Conservation (phyloP, 2,329 filamentous ascomycete genomes). For the Xenosphaeropsis pyriputrescens region DNA sequence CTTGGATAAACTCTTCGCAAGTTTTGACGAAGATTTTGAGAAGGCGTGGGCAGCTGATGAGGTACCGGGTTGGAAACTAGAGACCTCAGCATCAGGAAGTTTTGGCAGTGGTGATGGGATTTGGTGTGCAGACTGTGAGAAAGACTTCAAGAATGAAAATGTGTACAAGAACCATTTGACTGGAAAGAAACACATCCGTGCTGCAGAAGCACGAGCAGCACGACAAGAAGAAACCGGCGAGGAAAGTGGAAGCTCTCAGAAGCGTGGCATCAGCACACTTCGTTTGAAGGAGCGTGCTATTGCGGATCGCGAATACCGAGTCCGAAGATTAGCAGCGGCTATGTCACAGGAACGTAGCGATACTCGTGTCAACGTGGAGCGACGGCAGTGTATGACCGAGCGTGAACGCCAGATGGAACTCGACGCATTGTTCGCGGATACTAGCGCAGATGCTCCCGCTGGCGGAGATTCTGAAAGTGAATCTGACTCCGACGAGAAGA, state of each 20-base stretch:
- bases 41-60: conserved; percentile 68
- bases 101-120: conserved; percentile 42
- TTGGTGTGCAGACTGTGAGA: conserved; percentile 87
- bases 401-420: conserved; percentile 88
- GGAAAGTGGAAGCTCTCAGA: conserved; percentile 10
- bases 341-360: conserved; percentile 83
- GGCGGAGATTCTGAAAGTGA: conserved; percentile 45
- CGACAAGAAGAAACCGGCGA: conserved; percentile 24
- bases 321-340: conserved; percentile 63
- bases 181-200: conserved; percentile 87
- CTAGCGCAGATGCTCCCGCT: conserved; percentile 21
- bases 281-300: conserved; percentile 79
- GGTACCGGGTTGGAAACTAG: conserved; percentile 62
- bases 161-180: conserved; percentile 81
- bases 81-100: conserved; percentile 18
- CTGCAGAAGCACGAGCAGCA: conserved; percentile 49
- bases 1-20: conserved; percentile 58
- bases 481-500: conserved; percentile 65
- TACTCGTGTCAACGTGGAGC: conserved; percentile 87
- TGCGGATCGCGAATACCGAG: conserved; percentile 73
- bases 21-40: conserved; percentile 75
- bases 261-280: conserved; percentile 15
- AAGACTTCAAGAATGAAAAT: conserved; percentile 89
- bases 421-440: conserved; percentile 64
- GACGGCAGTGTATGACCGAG: conserved; percentile 94